Conservation (phyloP, 495 filamentous ascomycete genomes). For the Talaromyces proteolyticus region DNA sequence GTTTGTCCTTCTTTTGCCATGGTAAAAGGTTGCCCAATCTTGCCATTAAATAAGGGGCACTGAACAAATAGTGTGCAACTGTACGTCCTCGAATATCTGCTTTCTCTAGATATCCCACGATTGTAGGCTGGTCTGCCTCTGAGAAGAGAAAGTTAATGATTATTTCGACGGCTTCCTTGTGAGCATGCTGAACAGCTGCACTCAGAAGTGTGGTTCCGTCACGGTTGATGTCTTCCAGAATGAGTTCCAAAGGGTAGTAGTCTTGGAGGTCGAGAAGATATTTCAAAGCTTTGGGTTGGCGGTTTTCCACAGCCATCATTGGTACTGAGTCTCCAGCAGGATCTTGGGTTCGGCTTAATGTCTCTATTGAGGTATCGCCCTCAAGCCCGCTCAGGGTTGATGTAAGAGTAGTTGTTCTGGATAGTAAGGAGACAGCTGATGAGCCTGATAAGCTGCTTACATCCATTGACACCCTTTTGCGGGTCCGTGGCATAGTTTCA, state of each 20-base stretch:
- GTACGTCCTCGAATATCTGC: constrained; percentile 85
- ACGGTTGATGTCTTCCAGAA: constrained; percentile 79
- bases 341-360: constrained; percentile 74
- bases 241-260: constrained; percentile 59
- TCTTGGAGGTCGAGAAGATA: constrained; percentile 74
- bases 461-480: constrained; percentile 86
- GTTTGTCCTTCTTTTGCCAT: constrained; percentile 88
- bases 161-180: constrained; percentile 65
- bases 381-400: constrained; percentile 69
- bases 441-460: constrained; percentile 80
- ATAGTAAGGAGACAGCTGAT: constrained; percentile 71
- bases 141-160: constrained; percentile 63
- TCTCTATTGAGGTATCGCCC: constrained; percentile 80
- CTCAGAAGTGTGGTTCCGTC: constrained; percentile 87
- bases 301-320: constrained; percentile 93
- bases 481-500: constrained; percentile 36
- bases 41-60: constrained; percentile 72
- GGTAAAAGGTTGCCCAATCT: constrained; percentile 71
- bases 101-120: constrained; percentile 60
- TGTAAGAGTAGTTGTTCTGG: constrained; percentile 67
- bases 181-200: constrained; percentile 88
- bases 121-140: constrained; percentile 40
- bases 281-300: constrained; percentile 59
- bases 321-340: constrained; percentile 75
- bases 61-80: constrained; percentile 93